Conservation (phyloP, 164 flowering plant genomes). For the Nymphaea thermarum region DNA sequence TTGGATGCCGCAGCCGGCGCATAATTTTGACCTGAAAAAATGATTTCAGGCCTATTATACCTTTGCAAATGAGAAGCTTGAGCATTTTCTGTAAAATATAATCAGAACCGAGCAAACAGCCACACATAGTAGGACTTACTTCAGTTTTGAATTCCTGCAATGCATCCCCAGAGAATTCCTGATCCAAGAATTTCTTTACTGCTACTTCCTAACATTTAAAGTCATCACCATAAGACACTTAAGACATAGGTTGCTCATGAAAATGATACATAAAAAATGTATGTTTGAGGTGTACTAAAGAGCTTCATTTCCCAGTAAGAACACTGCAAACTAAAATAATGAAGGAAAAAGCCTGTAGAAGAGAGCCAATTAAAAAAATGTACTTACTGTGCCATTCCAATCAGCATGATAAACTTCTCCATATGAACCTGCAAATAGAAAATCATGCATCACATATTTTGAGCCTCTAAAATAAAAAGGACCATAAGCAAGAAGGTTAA, state of each 20-base stretch:
- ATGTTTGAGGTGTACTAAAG: no score
- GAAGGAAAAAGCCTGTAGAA: no score
- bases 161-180: constrained; percentile 97
- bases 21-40: constrained; percentile 75
- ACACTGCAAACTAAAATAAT: no score
- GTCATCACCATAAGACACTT: neutral
- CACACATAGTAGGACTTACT: constrained; percentile 29
- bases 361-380: neutral
- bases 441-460: neutral
- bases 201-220: constrained; percentile 72
- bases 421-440: constrained; percentile 60
- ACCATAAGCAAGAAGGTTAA: neutral
- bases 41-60: neutral
- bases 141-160: constrained; percentile 90
- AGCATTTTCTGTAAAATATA: neutral
- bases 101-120: neutral
- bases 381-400: constrained; percentile 94
- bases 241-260: no score
- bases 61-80: neutral
- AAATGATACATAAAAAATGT: no score
- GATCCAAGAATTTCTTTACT: constrained; percentile 93
- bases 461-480: neutral
- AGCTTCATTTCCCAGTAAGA: no score
- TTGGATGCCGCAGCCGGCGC: constrained; percentile 97
- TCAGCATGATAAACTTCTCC: constrained; percentile 98